Percentiles rank a stretch among this genome's conserved stretches.
Evolutionary conservation across 2,329 filamentous ascomycete species (phyloP).

Genomic region (Drechslera avenae): DNA sequence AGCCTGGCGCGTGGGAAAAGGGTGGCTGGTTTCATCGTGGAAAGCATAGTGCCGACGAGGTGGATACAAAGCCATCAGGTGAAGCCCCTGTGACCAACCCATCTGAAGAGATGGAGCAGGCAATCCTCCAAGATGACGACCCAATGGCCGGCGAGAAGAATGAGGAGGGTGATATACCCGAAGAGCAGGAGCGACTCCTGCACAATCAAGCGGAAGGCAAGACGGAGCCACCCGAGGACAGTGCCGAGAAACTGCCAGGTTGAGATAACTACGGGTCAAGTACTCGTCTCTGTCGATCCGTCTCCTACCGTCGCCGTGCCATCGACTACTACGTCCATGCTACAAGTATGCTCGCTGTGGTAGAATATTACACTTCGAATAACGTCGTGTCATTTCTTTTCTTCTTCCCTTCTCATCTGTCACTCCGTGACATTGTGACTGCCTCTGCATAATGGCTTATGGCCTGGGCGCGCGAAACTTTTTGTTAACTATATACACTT

Average conservation of each 20-base stretch:
- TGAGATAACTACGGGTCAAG: background rate
- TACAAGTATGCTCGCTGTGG: no score
- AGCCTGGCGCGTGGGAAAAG: conserved; percentile 76
- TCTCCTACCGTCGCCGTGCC: no score
- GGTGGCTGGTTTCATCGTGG: conserved; percentile 78
- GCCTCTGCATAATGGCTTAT: no score
- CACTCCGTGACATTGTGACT: background rate
- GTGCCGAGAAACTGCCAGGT: conserved; percentile 3
- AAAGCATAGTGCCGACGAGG: conserved; percentile 46
- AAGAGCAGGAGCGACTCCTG: conserved; percentile 32
- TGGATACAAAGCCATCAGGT: conserved; percentile 44
- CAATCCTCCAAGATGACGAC: conserved; percentile 27
- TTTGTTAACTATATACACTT: no score
- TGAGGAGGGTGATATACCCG: conserved; percentile 19
- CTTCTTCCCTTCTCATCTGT: background rate
- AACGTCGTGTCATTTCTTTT: no score
- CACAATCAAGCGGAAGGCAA: conserved; percentile 17
- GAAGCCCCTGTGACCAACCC: conserved; percentile 25
- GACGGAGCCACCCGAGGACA: conserved; percentile 6
- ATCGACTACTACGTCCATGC: no score
- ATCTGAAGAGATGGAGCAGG: conserved; percentile 23
- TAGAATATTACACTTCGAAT: no score
- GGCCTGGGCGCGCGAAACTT: no score
- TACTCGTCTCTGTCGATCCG: no score
- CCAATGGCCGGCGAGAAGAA: conserved; percentile 24